Base-by-base conservation (phyloP, 2,329 filamentous ascomycete genomes). In the Penicillium polonicum region DNA sequence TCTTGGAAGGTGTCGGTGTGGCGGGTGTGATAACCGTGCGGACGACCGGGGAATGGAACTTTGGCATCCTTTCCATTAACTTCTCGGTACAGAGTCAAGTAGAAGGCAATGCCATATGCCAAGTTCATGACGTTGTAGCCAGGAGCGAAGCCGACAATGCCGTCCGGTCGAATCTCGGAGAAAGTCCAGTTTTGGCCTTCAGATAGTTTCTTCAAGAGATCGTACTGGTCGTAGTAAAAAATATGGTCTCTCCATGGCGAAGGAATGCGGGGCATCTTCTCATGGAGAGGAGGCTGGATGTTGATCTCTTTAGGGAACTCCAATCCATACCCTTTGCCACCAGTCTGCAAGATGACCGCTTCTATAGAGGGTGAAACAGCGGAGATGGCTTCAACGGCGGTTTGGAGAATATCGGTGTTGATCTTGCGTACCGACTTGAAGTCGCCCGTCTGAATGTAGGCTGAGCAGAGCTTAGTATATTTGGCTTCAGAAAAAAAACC, bases 281-380 rank as follows among this genome's bases (percentile, higher is more conserved):
- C 62, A n/a, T 64, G 60, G 57, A 74, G 48, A 44, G 73, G 64
- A 48, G 68, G 42, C 44, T 66, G 21, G 54, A 70, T 60, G 8
- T 50, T 49, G n/a, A 69, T 70, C 3, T 62, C 29, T 12, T 67
- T 48, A 1, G 74, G 72, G 49, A 75, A 76, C 49, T 70, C 65
- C 23, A 75, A 68, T 17, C 74, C 74, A 55, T 77, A 76, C 19
- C 74, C 72, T 52, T 75, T 76, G 5, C 73, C 74, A 10, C 74
- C 74, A 0, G 72, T 72, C 25, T 74, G 72, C 10, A 74, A 68
- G 8, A 74, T 68, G 39, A 74, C 52, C n/a, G 66, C 67, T 41
- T 65, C 53, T 2, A 76, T 64, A 1, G 64, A 62, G 0, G 59
- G 49, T 0, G 69, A 67, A 15, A 72, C 52, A 0, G 57, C 49